Conservation (phyloP, 2,329 filamentous ascomycete genomes). For the Colletotrichum euphorbiae region DNA sequence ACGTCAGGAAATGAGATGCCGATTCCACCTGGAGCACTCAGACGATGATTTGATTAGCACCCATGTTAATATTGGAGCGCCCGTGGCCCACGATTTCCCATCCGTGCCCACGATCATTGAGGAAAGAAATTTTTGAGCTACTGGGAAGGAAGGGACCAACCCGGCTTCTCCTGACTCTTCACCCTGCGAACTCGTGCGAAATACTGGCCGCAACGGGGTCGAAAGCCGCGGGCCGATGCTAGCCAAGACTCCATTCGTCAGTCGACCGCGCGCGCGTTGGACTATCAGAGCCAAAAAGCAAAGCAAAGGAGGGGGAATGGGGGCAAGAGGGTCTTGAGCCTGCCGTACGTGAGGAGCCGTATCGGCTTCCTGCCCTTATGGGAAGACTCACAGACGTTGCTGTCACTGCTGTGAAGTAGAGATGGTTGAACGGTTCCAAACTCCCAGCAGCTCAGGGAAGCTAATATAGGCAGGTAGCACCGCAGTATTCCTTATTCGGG, state of each 20-base stretch:
- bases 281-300: neutral
- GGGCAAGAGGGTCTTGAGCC: neutral
- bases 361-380: neutral
- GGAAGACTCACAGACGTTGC: conserved; percentile 4
- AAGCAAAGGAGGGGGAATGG: neutral
- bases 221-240: neutral
- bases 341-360: neutral
- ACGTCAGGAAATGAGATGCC: conserved; percentile 9
- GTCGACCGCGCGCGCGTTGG: neutral
- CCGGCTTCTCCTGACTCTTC: conserved; percentile 22
- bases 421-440: neutral
- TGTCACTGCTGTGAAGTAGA: neutral
- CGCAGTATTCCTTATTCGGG: neutral
- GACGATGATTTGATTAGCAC: conserved; percentile 21
- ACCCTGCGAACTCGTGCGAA: conserved; percentile 11
- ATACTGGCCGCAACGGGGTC: conserved; percentile 10
- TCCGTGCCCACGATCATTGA: neutral
- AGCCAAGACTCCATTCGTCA: neutral
- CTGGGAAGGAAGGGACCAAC: conserved; percentile 4
- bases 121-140: conserved; percentile 25
- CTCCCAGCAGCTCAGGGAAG: neutral
- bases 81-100: neutral
- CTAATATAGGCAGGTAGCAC: conserved; percentile 29
- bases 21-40: neutral
- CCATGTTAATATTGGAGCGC: conserved; percentile 27